Evolutionary conservation across 805 yeast species (phyloP), one percentile per base, ranked within the genome.

Genomic region (Wickerhamomyces chambardii): DNA sequence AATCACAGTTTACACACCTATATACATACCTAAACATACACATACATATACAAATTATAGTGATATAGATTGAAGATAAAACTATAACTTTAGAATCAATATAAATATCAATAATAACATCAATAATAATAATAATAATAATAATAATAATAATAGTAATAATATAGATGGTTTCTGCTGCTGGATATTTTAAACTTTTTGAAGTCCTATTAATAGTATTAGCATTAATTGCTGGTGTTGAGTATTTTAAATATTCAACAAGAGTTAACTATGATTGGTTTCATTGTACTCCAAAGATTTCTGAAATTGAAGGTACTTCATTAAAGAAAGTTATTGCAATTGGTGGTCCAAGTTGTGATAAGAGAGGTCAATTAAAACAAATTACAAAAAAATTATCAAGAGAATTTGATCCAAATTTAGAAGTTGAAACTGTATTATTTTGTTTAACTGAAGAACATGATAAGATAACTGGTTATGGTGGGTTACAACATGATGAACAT

Each of bases 271-370:
- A 65, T 36, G 69, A 65, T 21, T 63, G 66, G 68, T 61, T 65
- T 44, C 70, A 65, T 36, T 65, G 70, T 39, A 63, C 67, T 11
- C 59, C 66, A 12, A 36, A 44, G 6, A 42, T 49, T 9, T 50
- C 53, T 17, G 38, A 39, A 9, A 39, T 44, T 9, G 48, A 51
- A 14, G 38, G 48, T 17, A 46, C 45, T 14, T 40, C 53, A 5
- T 51, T 59, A 10, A 40, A 49, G 10, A 54, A 53, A 31, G 40
- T 61, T 22, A 58, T 50, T 37, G 59, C 68, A 7, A 46, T 51
- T 16, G 70, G 70, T 30, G 69, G 70, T 1, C 62, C 66, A 27
- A 53, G 63, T 31, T 65, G 70, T 48, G 70, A 65, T 37, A 60
- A 57, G 33, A 57, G 70, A 44, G 70, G 68, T 10, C 64, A 64